Percentiles rank a stretch among this genome's conserved stretches.
These are phyloP conservation scores for Wickerhamiella occidentalis DNA, from an alignment of 805 yeast genomes.

Conservation along the genomic window DNA sequence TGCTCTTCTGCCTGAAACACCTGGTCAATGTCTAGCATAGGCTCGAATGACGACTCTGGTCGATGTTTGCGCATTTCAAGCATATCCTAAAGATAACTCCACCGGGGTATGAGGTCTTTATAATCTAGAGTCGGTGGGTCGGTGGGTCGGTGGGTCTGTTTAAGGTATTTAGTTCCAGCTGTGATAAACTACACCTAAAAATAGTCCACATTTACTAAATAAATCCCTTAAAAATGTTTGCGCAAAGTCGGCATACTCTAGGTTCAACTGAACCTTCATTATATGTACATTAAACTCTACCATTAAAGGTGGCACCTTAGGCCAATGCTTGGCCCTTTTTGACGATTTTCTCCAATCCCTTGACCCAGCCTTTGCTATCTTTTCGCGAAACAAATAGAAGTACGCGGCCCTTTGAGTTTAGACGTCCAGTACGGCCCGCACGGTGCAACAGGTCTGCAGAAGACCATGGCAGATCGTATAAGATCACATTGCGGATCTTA, in stretches of 20 bases:
- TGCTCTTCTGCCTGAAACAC: not conserved
- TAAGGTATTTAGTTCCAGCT: not conserved
- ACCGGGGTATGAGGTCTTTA: no score
- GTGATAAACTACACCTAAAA: no score
- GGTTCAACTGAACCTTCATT: no score
- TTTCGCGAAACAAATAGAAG: slow-evolving; percentile 59
- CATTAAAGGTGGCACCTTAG: slow-evolving; percentile 6
- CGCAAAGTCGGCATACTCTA: no score
- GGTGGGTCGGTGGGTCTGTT: not conserved
- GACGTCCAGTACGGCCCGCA: slow-evolving; percentile 88
- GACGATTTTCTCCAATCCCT: slow-evolving; percentile 62
- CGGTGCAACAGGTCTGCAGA: slow-evolving; percentile 83
- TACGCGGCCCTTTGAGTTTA: slow-evolving; percentile 81
- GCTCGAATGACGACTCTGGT: not conserved
- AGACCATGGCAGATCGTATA: slow-evolving; percentile 75
- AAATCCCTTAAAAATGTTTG: no score
- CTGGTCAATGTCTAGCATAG: not conserved
- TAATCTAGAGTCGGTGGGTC: not conserved
- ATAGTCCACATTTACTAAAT: no score
- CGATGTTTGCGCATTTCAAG: not conserved
- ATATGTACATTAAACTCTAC: no score
- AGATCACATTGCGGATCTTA: slow-evolving; percentile 65
- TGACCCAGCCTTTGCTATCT: slow-evolving; percentile 67
- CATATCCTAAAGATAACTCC: no score
- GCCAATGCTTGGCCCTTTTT: slow-evolving; percentile 31